phyloP scores from a whole-genome alignment of 106 monocot genomes.

The Dendrobium huoshanense region DNA sequence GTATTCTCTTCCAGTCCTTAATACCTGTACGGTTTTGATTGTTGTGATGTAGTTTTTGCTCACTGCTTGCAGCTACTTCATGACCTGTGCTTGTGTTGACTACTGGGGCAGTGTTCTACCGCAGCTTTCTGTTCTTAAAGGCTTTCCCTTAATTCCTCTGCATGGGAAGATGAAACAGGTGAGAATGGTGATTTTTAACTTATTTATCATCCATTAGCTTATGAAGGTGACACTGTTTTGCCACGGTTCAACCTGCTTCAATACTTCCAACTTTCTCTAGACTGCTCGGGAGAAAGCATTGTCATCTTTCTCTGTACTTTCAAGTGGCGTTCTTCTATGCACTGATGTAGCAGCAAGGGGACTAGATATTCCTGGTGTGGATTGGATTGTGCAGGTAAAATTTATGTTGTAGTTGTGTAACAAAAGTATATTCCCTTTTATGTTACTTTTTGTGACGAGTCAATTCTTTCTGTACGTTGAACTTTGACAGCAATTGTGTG shows the following conservation, averaged over 20 bases:
- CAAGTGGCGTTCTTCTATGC: constrained; percentile 71
- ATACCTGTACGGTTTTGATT: neutral
- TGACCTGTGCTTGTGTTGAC: constrained; percentile 99
- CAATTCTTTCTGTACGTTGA: neutral
- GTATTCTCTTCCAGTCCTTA: neutral
- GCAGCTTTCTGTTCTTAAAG: constrained; percentile 47
- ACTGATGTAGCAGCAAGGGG: constrained; percentile 99
- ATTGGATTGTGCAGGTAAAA: constrained; percentile 93
- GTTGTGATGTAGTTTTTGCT: constrained; percentile 4
- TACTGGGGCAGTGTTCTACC: constrained; percentile 86
- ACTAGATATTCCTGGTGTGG: constrained; percentile 95
- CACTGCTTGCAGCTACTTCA: constrained; percentile 70
- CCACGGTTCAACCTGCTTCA: neutral
- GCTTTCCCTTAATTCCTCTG: constrained; percentile 57
- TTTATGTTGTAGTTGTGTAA: constrained; percentile 8
- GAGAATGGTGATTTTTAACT: neutral
- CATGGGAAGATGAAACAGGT: constrained; percentile 99
- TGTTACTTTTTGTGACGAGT: neutral
- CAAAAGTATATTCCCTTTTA: neutral
- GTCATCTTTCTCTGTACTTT: constrained; percentile 63
- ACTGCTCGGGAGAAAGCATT: constrained; percentile 87
- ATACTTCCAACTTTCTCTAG: constrained; percentile 23
- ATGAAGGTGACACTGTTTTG: neutral
- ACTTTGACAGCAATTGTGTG: neutral
- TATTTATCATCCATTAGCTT: neutral